Evolutionary conservation across 2,329 filamentous ascomycete species (phyloP), one percentile per base, ranked within the genome.

Genomic region (Penicillium sp.): DNA sequence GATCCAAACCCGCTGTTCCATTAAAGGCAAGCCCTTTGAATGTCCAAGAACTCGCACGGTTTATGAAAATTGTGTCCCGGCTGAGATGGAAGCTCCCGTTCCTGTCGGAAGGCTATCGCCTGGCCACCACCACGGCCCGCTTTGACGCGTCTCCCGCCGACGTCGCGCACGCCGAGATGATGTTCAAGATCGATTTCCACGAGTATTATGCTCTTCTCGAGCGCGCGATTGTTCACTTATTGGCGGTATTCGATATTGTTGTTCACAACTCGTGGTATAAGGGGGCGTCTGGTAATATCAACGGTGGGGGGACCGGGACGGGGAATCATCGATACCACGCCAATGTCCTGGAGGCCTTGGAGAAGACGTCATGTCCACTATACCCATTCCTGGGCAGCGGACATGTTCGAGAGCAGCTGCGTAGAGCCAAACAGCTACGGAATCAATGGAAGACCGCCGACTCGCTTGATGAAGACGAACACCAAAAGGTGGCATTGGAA

Each of bases 111-210:
- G 83, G 78, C 1, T 87, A 86, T 65, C 69, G 68, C n/a, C 73
- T 77, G 1, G 83, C 84, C 0, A 64, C 70, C 0, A 64, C 66
- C 18, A 63, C 70, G 0, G 64, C 66, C 20, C 67, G 69, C 23
- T 65, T 68, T 11, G 56, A 28, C 21, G n/a, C 35, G 40, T 42
- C 64, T n/a, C 63, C 66, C 7, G 62, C 61, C 2, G 65, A 65
- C n/a, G 55, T 66, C 46, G 51, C 62, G 1, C 62, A 70, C 14
- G 81, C 81, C 0, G 83, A 87, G 68, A 78, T 83, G 16, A 89
- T 89, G 79, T 90, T 90, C 76, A 90, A 90, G 68, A 79, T 90
- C 7, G 88, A 90, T 65, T 91, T 90, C 61, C 85, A 88, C 71
- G 88, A 91, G 65, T 90, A 87, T 69, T 90, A 90, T 73, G 83